phyloP scores from a whole-genome alignment of 2,329 filamentous ascomycete species.

The Pseudocercospora macadamiae region DNA sequence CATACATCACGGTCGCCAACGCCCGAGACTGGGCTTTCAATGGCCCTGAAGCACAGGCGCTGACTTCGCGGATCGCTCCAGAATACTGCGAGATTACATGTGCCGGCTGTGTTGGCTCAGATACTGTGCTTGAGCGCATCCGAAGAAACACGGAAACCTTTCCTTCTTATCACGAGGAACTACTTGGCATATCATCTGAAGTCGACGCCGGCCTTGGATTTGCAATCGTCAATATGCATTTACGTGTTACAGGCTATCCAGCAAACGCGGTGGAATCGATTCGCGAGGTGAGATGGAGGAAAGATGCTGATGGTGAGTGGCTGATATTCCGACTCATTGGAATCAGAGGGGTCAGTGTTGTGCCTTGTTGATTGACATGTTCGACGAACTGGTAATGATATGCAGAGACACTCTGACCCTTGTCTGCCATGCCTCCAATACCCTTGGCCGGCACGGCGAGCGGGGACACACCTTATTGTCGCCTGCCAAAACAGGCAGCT shows the following conservation, averaged over 20 bases:
- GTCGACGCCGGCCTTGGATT: neutral
- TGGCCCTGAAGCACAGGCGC: neutral
- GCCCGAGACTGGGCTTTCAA: neutral
- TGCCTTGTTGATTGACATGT: too few species aligned
- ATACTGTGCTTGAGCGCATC: neutral
- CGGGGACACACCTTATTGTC: neutral
- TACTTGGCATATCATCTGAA: neutral
- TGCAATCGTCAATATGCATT: neutral
- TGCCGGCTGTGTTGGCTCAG: neutral
- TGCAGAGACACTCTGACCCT: too few species aligned
- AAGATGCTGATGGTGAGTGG: neutral
- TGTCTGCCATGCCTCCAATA: too few species aligned
- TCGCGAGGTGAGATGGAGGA: neutral
- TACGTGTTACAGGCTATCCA: neutral
- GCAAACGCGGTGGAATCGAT: neutral
- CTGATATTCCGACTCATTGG: neutral
- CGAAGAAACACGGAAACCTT: neutral
- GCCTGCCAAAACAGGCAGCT: conserved; percentile 14
- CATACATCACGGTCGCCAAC: neutral
- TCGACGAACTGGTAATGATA: too few species aligned
- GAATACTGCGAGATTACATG: neutral
- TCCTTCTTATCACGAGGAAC: neutral
- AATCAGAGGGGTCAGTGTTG: neutral
- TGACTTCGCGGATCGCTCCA: neutral
- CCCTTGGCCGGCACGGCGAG: too few species aligned